phyloP scores from a whole-genome alignment of 140 eudicot species.

The Cichorium intybus region DNA sequence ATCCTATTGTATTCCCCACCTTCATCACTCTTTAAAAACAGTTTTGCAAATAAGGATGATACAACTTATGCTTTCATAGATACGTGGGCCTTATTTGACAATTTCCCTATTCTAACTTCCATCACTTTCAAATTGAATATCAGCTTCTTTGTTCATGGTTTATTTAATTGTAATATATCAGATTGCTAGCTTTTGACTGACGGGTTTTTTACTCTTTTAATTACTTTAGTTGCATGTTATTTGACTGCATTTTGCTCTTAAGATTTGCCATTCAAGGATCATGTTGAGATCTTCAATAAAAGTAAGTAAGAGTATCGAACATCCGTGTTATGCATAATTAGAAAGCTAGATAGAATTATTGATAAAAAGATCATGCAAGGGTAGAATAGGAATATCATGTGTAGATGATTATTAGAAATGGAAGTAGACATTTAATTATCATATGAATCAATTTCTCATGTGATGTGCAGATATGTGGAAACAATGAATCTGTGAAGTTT shows the following conservation, averaged over 20 bases:
- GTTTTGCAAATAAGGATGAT: background rate
- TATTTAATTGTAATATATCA: background rate
- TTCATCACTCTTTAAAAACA: slow-evolving; percentile 2
- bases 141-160: background rate
- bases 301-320: no score
- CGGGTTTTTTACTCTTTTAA: background rate
- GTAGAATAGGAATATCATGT: no score
- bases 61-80: slow-evolving; percentile 3
- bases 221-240: background rate
- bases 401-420: no score
- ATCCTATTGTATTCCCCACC: slow-evolving; percentile 1
- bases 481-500: slow-evolving; percentile 59
- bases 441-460: no score
- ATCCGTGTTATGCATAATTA: no score
- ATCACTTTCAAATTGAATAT: background rate
- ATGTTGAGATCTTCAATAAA: no score
- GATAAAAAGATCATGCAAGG: no score
- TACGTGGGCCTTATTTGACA: background rate
- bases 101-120: background rate
- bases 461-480: slow-evolving; percentile 86
- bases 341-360: no score
- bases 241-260: background rate
- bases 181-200: background rate
- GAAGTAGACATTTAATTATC: no score
- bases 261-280: no score